Evolutionary conservation across 1,284 basidiomycete species (phyloP), one percentile per base, ranked within the genome.

Genomic region (Pterulicium gracile): DNA sequence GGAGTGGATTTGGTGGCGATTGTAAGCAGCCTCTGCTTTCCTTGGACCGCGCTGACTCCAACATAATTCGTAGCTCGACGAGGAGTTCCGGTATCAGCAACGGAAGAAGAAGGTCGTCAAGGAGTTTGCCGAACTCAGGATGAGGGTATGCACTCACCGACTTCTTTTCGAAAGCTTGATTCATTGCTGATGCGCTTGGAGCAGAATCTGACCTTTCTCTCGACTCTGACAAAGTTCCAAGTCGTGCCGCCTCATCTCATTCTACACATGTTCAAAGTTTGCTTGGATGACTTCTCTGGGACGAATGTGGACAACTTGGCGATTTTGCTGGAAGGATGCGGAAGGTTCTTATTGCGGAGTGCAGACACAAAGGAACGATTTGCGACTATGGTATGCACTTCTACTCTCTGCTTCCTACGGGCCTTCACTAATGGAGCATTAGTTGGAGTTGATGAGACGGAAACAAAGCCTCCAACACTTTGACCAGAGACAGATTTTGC

Each of bases 81-180:
- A 97, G 53, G 94, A 98, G 60, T 93, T 98, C 60, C 79, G 91
- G 14, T 98, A 96, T 59, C 67, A 98, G n/a, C 95, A 98, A 57
- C 73, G 85, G 47, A 98, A 97, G 70, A 88, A 87, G 65, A 92
- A 90, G 46, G 81, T 91, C 1, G 80, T 93, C 22, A 88, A 88
- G 56, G 94, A 97, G 57, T 70, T 98, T 4, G 72, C 86, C 17
- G 87, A 93, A 64, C 73, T 82, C 23, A 75, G 95, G 39, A 69
- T 88, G 48, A 96, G 92, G 75, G 91, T 87, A 51, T 13, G 24
- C 22, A 49, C 24, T 46, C 27, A 35, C 18, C 41, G 3, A n/a
- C 20, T 20, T 14, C 19, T 14, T 34, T 17, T 39, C 12, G 19
- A 19, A 39, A 24, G 42, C 22, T 36, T 36, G 48, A 45, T 41